Evolutionary conservation across 225 moss, liverwort and hornwort species (phyloP).

Genomic region (Marchantia paleacea): DNA sequence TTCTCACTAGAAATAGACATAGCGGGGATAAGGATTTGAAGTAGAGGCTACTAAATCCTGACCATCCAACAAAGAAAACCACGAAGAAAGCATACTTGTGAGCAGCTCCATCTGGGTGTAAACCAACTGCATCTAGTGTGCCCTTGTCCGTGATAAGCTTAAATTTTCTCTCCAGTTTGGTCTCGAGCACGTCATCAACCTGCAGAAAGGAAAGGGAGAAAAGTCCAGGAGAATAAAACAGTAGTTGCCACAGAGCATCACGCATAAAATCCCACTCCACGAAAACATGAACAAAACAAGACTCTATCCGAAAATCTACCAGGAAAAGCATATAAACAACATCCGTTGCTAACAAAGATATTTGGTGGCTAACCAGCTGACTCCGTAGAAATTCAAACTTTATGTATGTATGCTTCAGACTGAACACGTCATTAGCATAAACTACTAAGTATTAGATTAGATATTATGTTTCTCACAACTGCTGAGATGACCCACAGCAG

Average conservation of each 20-base stretch:
- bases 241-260: background rate
- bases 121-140: slow-evolving; percentile 94
- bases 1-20: background rate
- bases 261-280: background rate
- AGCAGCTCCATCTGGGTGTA: slow-evolving; percentile 82
- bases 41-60: background rate
- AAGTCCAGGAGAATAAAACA: background rate
- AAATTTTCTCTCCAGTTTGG: slow-evolving; percentile 66
- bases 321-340: no score
- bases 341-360: no score
- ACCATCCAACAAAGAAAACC: background rate
- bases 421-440: no score
- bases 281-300: no score
- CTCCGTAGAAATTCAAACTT: no score
- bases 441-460: no score
- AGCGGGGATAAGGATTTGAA: background rate
- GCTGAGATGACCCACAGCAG: no score
- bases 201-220: slow-evolving; percentile 19
- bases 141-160: slow-evolving; percentile 96
- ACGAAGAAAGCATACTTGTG: slow-evolving; percentile 49
- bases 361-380: no score
- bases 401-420: no score
- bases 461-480: no score
- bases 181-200: slow-evolving; percentile 91
- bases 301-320: no score